A percentile compares a stretch with the other conserved stretches of the same genome.
phyloP scores from a whole-genome alignment of 768 basidiomycete genomes.

The Russula olivacea region DNA sequence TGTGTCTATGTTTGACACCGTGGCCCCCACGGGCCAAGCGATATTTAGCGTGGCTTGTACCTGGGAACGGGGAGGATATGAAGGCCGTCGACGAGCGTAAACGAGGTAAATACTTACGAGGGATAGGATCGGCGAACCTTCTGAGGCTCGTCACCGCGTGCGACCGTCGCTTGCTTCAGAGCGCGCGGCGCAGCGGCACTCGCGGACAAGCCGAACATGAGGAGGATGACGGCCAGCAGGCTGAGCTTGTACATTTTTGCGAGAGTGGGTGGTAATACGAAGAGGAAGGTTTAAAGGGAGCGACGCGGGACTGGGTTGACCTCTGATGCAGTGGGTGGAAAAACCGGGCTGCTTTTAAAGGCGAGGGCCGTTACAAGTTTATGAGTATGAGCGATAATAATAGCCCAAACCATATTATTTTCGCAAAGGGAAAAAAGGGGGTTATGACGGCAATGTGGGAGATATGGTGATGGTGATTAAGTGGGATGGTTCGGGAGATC shows the following conservation, averaged over 20 bases:
- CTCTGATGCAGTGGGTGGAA: background rate
- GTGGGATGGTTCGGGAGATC: background rate
- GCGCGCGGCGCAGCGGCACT: slow-evolving; percentile 13
- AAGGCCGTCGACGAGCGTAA: too few species aligned
- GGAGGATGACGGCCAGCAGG: slow-evolving; percentile 4
- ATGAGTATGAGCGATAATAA: background rate
- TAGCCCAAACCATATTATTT: background rate
- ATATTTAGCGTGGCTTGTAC: background rate
- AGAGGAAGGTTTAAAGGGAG: background rate
- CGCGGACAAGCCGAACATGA: slow-evolving; percentile 13
- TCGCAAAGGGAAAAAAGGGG: background rate
- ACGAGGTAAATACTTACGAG: background rate
- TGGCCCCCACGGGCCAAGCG: background rate
- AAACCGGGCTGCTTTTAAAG: background rate
- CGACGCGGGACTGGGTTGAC: background rate
- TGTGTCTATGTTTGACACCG: background rate
- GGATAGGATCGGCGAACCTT: background rate
- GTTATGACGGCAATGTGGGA: background rate
- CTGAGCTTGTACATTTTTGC: slow-evolving; percentile 4
- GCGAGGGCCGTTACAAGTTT: background rate
- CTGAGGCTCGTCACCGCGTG: slow-evolving; percentile 22
- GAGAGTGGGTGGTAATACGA: background rate
- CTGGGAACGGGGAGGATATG: background rate
- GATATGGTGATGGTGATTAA: slow-evolving; percentile 3
- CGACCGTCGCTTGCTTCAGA: slow-evolving; percentile 30